phyloP scores from a whole-genome alignment of 2,329 filamentous ascomycete genomes.

The Colletotrichum musae region DNA sequence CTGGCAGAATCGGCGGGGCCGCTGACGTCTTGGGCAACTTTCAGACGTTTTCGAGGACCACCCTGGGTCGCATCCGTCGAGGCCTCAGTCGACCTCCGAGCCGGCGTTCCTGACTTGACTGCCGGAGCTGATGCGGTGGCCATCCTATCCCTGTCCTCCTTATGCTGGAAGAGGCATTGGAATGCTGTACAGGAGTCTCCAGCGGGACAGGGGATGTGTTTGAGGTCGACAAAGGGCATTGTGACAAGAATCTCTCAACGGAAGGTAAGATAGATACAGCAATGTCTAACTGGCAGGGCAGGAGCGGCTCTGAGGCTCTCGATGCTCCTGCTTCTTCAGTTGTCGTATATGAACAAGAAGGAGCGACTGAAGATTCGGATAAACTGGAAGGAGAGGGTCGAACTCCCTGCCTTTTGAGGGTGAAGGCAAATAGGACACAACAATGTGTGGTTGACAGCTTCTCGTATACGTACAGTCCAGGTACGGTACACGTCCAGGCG shows the following conservation, averaged over 20 bases:
- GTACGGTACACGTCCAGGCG: not conserved
- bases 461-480: not conserved
- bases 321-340: slow-evolving; percentile 48
- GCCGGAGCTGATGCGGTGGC: slow-evolving; percentile 33
- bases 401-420: not conserved
- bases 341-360: not conserved
- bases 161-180: slow-evolving; percentile 65
- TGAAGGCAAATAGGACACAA: not conserved
- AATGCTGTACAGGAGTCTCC: slow-evolving; percentile 64
- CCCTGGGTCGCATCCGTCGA: slow-evolving; percentile 46
- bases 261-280: slow-evolving; percentile 8
- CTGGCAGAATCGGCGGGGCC: slow-evolving; percentile 32
- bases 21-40: slow-evolving; percentile 42
- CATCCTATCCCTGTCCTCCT: slow-evolving; percentile 49
- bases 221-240: slow-evolving; percentile 52
- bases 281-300: not conserved
- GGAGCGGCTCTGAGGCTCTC: slow-evolving; percentile 48
- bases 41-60: slow-evolving; percentile 51
- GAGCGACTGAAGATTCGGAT: not conserved
- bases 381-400: not conserved
- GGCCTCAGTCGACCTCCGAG: slow-evolving; percentile 32
- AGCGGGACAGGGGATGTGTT: slow-evolving; percentile 65
- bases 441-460: not conserved
- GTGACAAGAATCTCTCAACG: slow-evolving; percentile 25
- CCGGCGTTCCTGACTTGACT: slow-evolving; percentile 33